Base-by-base conservation (phyloP, 805 yeast genomes). In the Grigorovia transvaalensis region DNA sequence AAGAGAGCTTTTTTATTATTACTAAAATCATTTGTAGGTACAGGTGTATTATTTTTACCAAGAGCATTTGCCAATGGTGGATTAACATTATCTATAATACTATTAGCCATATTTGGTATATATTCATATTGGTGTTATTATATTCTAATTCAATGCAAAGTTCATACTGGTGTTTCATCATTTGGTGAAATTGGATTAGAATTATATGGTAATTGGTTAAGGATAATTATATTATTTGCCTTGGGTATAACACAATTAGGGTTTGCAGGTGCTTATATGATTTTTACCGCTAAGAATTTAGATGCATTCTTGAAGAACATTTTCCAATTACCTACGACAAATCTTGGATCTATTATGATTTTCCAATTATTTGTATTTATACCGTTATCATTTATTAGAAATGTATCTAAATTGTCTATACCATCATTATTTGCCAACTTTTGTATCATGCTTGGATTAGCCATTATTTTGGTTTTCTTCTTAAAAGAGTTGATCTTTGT, bases 111-210 rank as follows among this genome's bases (percentile, higher is more conserved):
- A 50, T 86, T 85, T 67, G 90, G 90, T 0, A 23, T 78, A 2
- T 75, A 85, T 53, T 85, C 93, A 0, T 85, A 74, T 61, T 86
- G 89, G 84, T 86, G 95, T 63, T 86, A 86, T 64, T 75, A 79
- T 57, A 79, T 83, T 23, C 69, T 86, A 49, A 78, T 83, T 7
- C 70, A 71, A 51, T 67, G 88, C 17, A 85, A 85, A 57, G 71
- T 69, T 18, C 73, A 77, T 4, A 77, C 85, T 0, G 74, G 74
- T 8, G 88, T 85, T 0, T 74, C 86, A 0, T 81, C 90, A n/a
- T 86, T 86, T 68, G 88, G 87, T 57, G 93, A 85, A 53, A 82
- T 85, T 49, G 95, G 93, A 2, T 58, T 66, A 27, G 74, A 69
- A 46, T 67, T 84, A 27, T 85, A 80, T 64, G 93, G 93, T 1